phyloP scores from a whole-genome alignment of 2,329 filamentous ascomycete genomes.

The Triangularia verruculosa region DNA sequence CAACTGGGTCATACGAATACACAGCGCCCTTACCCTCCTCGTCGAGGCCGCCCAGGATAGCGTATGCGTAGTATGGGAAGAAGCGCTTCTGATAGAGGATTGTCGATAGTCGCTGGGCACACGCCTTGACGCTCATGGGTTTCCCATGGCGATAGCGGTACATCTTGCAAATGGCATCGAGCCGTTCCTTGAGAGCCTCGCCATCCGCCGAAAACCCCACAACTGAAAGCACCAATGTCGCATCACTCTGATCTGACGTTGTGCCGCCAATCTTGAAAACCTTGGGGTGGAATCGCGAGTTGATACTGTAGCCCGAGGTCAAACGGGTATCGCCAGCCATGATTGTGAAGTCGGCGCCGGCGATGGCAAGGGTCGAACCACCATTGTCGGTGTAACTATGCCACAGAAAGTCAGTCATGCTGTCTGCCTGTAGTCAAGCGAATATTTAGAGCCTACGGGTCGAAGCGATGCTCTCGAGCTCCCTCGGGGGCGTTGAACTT shows the following conservation, averaged over 20 bases:
- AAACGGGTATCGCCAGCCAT: conserved; percentile 96
- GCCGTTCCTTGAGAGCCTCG: conserved; percentile 85
- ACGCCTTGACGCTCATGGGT: conserved; percentile 89
- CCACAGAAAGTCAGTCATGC: conserved; percentile 7
- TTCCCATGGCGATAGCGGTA: conserved; percentile 98
- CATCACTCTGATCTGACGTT: conserved; percentile 78
- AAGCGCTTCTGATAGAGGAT: conserved; percentile 97
- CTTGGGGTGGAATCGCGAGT: conserved; percentile 91
- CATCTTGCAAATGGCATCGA: conserved; percentile 96
- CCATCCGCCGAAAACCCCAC: conserved; percentile 96
- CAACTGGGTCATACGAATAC: conserved; percentile 97
- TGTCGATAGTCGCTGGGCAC: conserved; percentile 89
- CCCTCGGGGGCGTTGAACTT: conserved; percentile 51
- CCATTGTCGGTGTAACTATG: conserved; percentile 94
- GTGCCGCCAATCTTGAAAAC: conserved; percentile 96
- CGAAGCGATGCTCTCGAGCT: conserved; percentile 75
- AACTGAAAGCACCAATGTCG: conserved; percentile 85
- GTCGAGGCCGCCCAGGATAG: conserved; percentile 89
- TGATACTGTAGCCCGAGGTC: conserved; percentile 97
- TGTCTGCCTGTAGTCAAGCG: neutral
- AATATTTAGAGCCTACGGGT: conserved; percentile 65
- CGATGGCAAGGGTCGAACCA: conserved; percentile 91
- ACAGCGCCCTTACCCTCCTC: conserved; percentile 92
- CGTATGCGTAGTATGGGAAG: conserved; percentile 97
- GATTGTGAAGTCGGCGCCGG: conserved; percentile 90